Evolutionary conservation across 2,329 filamentous ascomycete genomes (phyloP).

Genomic region (Pseudomassariella vexata): DNA sequence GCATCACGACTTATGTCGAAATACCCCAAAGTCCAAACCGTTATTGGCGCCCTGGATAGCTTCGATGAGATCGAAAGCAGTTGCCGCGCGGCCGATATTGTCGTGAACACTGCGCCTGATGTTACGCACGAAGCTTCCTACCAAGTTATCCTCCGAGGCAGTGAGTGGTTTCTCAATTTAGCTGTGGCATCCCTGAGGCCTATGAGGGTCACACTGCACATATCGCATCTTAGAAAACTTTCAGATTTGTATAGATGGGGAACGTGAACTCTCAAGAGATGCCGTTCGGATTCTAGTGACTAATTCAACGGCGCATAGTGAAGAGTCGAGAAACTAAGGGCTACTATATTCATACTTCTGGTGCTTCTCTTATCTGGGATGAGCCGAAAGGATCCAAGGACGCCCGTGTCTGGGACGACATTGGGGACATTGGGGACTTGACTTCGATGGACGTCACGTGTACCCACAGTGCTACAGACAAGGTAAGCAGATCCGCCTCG

Average conservation of each 20-base stretch:
- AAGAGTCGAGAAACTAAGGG: constrained; percentile 1
- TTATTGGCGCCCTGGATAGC: constrained; percentile 8
- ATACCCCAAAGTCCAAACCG: constrained; percentile 9
- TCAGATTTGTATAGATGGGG: too few species aligned
- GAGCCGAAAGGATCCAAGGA: constrained; percentile 7
- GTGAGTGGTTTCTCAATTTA: too few species aligned
- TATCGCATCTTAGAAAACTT: too few species aligned
- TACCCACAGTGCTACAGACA: constrained; percentile 14
- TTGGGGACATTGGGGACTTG: constrained; percentile 8
- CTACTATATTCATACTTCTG: constrained; percentile 14
- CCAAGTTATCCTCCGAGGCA: constrained; percentile 7
- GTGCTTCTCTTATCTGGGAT: constrained; percentile 13
- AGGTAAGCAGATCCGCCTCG: constrained; percentile 8
- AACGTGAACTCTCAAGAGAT: too few species aligned
- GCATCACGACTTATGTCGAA: constrained; percentile 7
- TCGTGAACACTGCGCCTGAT: constrained; percentile 13
- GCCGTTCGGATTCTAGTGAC: too few species aligned
- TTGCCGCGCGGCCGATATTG: constrained; percentile 11
- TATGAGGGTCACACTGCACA: too few species aligned
- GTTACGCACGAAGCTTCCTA: constrained; percentile 11
- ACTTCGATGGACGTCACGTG: constrained; percentile 6
- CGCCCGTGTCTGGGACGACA: constrained; percentile 13
- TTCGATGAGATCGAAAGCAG: constrained; percentile 5
- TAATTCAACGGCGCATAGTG: background rate
- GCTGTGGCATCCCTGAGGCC: too few species aligned